Evolutionary conservation across 202 grass and related monocot species (phyloP).

Genomic region (Setaria viridis): DNA sequence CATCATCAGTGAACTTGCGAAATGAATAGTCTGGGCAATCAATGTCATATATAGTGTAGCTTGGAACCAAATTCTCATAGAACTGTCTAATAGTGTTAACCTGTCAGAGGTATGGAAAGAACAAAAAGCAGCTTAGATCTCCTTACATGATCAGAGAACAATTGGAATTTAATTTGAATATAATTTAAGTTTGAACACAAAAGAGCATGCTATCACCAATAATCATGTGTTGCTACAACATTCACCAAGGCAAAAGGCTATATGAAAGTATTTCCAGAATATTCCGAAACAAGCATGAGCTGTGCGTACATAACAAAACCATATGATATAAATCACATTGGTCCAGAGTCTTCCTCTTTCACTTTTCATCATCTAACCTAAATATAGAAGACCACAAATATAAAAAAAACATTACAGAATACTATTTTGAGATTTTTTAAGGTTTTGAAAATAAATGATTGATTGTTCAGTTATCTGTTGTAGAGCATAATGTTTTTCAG

Average conservation of each 20-base stretch:
- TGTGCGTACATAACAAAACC: background rate
- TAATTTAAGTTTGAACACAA: slow-evolving; percentile 6
- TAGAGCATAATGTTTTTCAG: background rate
- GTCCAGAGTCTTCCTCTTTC: background rate
- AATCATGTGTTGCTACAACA: background rate
- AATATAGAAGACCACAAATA: background rate
- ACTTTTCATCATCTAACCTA: slow-evolving; percentile 4
- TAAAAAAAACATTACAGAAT: too few relatives aligned
- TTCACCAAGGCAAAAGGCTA: background rate
- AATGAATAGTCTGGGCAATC: slow-evolving; percentile 86
- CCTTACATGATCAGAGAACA: background rate
- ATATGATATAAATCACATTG: background rate
- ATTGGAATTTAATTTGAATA: background rate
- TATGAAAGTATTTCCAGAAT: too few relatives aligned
- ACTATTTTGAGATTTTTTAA: too few relatives aligned
- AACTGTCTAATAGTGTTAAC: slow-evolving; percentile 84
- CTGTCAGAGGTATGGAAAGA: slow-evolving; percentile 48
- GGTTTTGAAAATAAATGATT: background rate
- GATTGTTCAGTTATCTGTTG: background rate
- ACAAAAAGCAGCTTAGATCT: slow-evolving; percentile 10
- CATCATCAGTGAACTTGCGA: slow-evolving; percentile 93
- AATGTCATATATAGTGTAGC: slow-evolving; percentile 79
- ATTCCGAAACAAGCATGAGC: background rate
- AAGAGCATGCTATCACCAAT: slow-evolving; percentile 1
- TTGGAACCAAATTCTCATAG: slow-evolving; percentile 91